phyloP scores from a whole-genome alignment of 345 rosid species.

The Physaria fendleri region DNA sequence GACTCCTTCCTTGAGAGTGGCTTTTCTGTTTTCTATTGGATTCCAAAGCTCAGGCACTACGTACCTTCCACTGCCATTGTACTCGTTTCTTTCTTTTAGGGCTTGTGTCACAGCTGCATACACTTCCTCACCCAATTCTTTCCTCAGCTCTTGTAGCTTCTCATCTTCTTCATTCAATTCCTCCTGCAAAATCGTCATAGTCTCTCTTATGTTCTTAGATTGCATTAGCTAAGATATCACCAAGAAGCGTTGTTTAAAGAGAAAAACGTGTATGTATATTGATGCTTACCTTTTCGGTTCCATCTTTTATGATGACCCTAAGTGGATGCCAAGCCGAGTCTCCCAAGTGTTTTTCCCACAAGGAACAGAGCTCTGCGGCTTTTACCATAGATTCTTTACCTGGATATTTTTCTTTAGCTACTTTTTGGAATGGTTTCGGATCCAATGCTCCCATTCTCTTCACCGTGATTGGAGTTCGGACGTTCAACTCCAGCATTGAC shows the following conservation, averaged over 20 bases:
- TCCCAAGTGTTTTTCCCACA: constrained; percentile 27
- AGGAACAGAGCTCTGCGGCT: constrained; percentile 12
- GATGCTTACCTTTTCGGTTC: constrained; percentile 8
- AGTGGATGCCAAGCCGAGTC: constrained; percentile 32
- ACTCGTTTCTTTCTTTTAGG: constrained; percentile 43
- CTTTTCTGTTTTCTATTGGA: constrained; percentile 37
- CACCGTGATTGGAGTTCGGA: constrained; percentile 8
- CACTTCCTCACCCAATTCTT: constrained; percentile 44
- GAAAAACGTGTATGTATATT: not conserved
- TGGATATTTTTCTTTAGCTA: constrained; percentile 26
- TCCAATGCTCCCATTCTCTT: constrained; percentile 30
- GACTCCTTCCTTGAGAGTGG: constrained; percentile 45
- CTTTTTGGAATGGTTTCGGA: constrained; percentile 15
- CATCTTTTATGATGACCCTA: constrained; percentile 9
- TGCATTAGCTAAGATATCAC: not conserved
- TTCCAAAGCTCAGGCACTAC: constrained; percentile 56
- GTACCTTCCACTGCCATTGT: constrained; percentile 54
- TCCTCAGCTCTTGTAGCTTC: constrained; percentile 38
- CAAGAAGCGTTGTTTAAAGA: not conserved
- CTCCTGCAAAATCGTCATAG: constrained; percentile 29
- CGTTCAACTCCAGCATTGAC: constrained; percentile 17
- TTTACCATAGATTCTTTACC: constrained; percentile 4
- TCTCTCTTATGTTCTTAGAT: not conserved
- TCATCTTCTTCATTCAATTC: constrained; percentile 45
- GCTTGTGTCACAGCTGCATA: constrained; percentile 41